Conservation (phyloP, 2,329 filamentous ascomycete species). For the Ceratocystis lukuohia region DNA sequence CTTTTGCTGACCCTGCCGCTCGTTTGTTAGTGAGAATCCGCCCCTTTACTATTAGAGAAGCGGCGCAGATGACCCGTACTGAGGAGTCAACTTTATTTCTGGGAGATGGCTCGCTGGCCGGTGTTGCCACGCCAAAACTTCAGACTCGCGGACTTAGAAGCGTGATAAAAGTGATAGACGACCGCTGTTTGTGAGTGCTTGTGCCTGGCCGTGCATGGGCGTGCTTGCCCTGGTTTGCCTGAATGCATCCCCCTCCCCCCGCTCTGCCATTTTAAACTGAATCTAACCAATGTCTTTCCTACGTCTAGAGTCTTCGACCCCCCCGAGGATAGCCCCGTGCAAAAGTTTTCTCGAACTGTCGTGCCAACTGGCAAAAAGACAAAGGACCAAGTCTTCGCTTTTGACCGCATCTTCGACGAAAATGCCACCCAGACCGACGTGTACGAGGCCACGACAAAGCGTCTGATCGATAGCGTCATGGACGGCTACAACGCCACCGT, state of each 20-base stretch:
- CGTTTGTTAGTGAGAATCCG: conserved; percentile 48
- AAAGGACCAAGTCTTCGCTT: conserved; percentile 95
- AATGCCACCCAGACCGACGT: conserved; percentile 85
- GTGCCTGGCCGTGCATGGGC: not conserved
- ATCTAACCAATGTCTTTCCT: not conserved
- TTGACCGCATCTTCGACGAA: conserved; percentile 94
- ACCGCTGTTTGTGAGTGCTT: conserved; percentile 75
- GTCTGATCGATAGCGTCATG: conserved; percentile 82
- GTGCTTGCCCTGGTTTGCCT: too few relatives aligned
- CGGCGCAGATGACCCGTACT: conserved; percentile 66
- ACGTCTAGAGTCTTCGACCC: conserved; percentile 83
- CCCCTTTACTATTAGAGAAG: conserved; percentile 76
- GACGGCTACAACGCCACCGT: conserved; percentile 98
- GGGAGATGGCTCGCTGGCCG: conserved; percentile 93
- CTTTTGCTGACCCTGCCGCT: not conserved
- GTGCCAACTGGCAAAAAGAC: conserved; percentile 76
- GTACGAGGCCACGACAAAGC: conserved; percentile 83
- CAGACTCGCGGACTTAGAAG: conserved; percentile 74
- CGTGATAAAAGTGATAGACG: conserved; percentile 92
- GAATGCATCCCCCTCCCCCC: too few relatives aligned
- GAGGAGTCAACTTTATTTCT: conserved; percentile 86
- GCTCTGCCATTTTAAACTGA: too few relatives aligned
- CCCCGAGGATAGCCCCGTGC: conserved; percentile 84
- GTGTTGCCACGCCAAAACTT: conserved; percentile 68
- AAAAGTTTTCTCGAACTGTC: conserved; percentile 71